Percentiles rank a stretch among this genome's conserved stretches.
Conservation (phyloP, 2,329 filamentous ascomycete genomes). For the Mycocentrospora acerina region DNA sequence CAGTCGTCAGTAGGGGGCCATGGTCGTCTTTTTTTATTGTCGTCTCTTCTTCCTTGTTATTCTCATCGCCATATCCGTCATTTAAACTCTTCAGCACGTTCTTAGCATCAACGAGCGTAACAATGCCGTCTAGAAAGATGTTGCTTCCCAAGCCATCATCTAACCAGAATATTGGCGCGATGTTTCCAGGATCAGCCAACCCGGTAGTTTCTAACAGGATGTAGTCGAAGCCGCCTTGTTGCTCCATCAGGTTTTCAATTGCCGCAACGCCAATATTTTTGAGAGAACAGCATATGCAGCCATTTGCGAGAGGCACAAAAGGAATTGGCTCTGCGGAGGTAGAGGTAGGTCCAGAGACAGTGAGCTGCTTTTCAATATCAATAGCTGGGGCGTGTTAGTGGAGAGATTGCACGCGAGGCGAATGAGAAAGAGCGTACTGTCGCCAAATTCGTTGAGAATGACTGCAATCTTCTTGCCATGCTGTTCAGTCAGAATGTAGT, state of each 20-base stretch:
- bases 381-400: conserved; percentile 58
- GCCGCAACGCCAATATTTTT: conserved; percentile 95
- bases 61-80: conserved; percentile 53
- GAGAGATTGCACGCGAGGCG: neutral
- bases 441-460: conserved; percentile 74
- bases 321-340: conserved; percentile 31
- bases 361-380: conserved; percentile 95
- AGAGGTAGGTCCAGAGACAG: conserved; percentile 61
- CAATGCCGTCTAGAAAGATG: conserved; percentile 95
- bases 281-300: conserved; percentile 96
- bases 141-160: conserved; percentile 93
- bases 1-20: conserved; percentile 79
- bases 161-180: conserved; percentile 96
- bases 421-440: conserved; percentile 17
- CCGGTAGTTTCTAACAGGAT: conserved; percentile 96
- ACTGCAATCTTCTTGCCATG: conserved; percentile 98
- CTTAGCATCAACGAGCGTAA: conserved; percentile 92
- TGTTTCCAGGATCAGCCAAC: conserved; percentile 90
- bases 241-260: conserved; percentile 93
- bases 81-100: conserved; percentile 84
- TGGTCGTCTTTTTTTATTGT: conserved; percentile 51
- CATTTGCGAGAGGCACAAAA: conserved; percentile 94
- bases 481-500: conserved; percentile 91
- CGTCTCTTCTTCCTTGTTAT: conserved; percentile 45
- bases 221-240: conserved; percentile 92